Conservation (phyloP, 345 rosid genomes). For the Citrus mangshanensis region DNA sequence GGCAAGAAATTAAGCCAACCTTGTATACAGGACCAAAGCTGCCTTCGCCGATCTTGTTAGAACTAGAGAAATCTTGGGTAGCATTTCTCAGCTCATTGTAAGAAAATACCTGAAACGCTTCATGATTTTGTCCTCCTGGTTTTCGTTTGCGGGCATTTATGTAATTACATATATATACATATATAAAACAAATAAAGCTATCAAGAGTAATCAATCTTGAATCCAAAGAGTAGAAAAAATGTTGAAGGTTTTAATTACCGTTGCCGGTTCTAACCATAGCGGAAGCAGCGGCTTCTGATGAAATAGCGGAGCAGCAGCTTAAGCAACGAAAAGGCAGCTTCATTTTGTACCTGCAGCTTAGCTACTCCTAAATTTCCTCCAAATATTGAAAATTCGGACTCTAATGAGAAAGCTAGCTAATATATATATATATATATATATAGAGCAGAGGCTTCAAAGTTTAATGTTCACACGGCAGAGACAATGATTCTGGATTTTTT, state of each 20-base stretch:
- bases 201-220: not conserved
- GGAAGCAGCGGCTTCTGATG: not conserved
- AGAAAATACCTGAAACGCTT: conserved; percentile 34
- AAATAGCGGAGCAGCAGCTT: conserved; percentile 13
- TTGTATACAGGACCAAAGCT: conserved; percentile 56
- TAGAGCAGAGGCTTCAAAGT: not conserved
- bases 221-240: not conserved
- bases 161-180: not conserved
- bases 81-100: conserved; percentile 40
- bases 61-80: conserved; percentile 37
- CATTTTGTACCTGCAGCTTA: conserved; percentile 14
- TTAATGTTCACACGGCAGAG: not conserved
- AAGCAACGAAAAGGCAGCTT: conserved; percentile 22
- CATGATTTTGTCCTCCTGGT: conserved; percentile 20
- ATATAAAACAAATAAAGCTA: not conserved
- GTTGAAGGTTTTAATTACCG: not conserved
- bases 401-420: not conserved
- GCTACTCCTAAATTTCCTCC: not conserved
- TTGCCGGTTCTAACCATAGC: not conserved
- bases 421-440: not conserved
- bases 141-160: not conserved
- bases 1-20: conserved; percentile 26
- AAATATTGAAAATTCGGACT: not conserved
- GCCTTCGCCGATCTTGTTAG: conserved; percentile 62
- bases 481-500: not conserved